Base-by-base conservation (phyloP, 306 rosid species). In the Dalbergia cochinchinensis region DNA sequence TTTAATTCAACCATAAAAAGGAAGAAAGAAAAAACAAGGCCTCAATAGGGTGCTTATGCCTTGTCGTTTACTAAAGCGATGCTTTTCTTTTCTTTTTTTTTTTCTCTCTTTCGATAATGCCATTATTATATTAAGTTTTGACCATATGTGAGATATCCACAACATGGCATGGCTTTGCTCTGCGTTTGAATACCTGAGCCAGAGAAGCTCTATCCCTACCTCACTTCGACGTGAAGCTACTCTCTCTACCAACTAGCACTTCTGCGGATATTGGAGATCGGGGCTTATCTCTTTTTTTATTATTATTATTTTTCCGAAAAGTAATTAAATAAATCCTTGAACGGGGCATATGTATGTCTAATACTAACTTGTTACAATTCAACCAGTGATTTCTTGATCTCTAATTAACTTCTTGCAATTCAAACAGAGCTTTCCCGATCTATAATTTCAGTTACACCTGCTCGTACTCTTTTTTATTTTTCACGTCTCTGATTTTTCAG, bases 191-290 rank as follows among this genome's bases (percentile, higher is more conserved):
- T 42, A 60, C 8, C 33, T 4, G 67, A 53, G 71, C 8, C 34
- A 39, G 8, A 50, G 15, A 13, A 31, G 35, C 22, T 37, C 76
- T n/a, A 50, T 16, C 9, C 13, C 5, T 64, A 73, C 72, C 78
- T 85, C 63, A 69, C 94, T 90, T 90, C 78, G 44, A 81, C 82
- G 89, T 33, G 55, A 90, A 88, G 89, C 80, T 81, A 83, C 5
- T 15, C 66, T 34, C 33, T 69, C 80, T 26, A 64, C 69, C 50
- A 42, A 57, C 74, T n/a, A 42, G 22, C 71, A 72, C 58, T 71
- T 65, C 8, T 54, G n/a, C 10, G 14, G 0, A 54, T 54, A 75
- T 42, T 44, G 77, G 72, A 64, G 11, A 16, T 15, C 19, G 15
- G 13, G 42, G n/a, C n/a, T 18, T 26, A 26, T 26, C 31, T 26